Conservation (phyloP, 2,329 filamentous ascomycete species). For the Cladosporium sp. region DNA sequence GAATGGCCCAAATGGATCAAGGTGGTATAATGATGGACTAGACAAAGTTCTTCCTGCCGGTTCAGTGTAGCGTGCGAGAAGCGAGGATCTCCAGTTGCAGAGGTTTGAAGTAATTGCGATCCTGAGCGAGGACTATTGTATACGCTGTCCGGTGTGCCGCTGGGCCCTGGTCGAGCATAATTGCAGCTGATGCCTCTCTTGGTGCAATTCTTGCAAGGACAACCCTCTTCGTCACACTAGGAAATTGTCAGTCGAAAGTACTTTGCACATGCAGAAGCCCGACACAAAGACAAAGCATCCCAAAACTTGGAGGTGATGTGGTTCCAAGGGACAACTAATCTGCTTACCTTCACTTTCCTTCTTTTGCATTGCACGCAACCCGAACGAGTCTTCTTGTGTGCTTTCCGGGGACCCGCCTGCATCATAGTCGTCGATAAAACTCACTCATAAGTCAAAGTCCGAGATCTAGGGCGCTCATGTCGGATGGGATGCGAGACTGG, state of each 20-base stretch:
- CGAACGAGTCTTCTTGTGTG: slow-evolving; percentile 16
- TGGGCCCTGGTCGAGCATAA: neutral
- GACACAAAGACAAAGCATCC: neutral
- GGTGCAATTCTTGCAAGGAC: slow-evolving; percentile 13
- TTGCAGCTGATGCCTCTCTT: slow-evolving; percentile 8
- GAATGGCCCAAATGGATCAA: neutral
- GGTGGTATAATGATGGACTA: slow-evolving; percentile 10
- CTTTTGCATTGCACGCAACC: slow-evolving; percentile 15
- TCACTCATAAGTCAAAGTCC: neutral
- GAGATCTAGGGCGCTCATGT: neutral
- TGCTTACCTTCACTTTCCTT: slow-evolving; percentile 11
- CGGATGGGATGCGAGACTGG: neutral
- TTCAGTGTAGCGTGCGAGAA: neutral
- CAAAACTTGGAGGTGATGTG: neutral
- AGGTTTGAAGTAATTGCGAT: neutral
- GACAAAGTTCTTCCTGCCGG: slow-evolving; percentile 14
- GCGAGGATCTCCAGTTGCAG: neutral
- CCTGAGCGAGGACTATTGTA: neutral
- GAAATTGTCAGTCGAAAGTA: neutral
- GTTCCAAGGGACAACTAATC: neutral
- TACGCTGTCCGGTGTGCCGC: neutral
- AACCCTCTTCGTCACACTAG: slow-evolving; percentile 7
- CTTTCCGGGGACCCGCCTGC: slow-evolving; percentile 2
- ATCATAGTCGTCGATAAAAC: neutral
- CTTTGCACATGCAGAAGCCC: neutral